Conservation (phyloP, 805 yeast genomes). For the Myxozyma udenii region DNA sequence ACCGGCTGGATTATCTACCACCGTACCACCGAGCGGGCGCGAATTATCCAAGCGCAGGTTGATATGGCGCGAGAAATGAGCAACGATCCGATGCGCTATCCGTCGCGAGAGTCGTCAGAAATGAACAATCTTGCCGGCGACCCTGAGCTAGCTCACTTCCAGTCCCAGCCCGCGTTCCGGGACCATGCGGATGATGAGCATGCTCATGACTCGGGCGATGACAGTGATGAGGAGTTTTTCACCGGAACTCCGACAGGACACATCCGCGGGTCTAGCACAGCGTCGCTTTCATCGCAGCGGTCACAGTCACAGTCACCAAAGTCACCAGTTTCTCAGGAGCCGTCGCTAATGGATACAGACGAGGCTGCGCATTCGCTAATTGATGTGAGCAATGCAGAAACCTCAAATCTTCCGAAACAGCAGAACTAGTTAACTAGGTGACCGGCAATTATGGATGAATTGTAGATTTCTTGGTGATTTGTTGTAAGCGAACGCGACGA, state of each 20-base stretch:
- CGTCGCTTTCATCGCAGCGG: too few species aligned
- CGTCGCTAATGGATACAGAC: too few species aligned
- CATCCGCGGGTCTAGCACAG: too few species aligned
- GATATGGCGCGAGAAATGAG: slow-evolving; percentile 9
- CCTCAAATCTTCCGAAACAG: too few species aligned
- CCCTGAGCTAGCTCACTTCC: background rate
- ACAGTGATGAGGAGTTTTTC: slow-evolving; percentile 5
- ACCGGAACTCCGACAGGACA: background rate
- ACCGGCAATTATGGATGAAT: too few species aligned
- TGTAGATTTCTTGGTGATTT: too few species aligned
- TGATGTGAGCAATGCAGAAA: too few species aligned
- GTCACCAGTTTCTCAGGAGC: too few species aligned
- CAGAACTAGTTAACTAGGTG: too few species aligned
- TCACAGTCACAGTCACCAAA: too few species aligned
- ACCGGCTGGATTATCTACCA: slow-evolving; percentile 28
- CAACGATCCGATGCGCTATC: slow-evolving; percentile 14
- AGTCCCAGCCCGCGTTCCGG: background rate
- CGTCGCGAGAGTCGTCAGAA: background rate
- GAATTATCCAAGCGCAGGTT: slow-evolving; percentile 7
- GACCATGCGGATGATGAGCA: background rate
- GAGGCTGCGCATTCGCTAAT: too few species aligned
- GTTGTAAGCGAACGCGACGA: too few species aligned
- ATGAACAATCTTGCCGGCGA: background rate
- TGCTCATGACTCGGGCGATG: background rate
- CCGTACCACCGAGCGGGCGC: slow-evolving; percentile 22